Percentiles rank a stretch among this genome's conserved stretches.
phyloP scores from a whole-genome alignment of 2,329 filamentous ascomycete genomes.

The Diaporthe amygdali region DNA sequence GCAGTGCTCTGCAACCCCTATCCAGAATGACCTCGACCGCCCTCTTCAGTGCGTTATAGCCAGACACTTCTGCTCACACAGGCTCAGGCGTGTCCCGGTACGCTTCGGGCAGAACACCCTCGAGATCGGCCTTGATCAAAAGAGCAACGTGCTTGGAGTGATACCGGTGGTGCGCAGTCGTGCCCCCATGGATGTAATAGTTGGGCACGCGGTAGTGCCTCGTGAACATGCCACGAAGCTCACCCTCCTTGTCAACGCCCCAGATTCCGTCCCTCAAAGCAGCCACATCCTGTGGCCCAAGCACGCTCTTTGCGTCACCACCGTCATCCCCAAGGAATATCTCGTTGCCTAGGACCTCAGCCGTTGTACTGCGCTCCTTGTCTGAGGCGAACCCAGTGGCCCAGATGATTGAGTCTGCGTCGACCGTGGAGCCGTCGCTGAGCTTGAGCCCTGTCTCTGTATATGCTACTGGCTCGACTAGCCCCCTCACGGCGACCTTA shows the following conservation, averaged over 20 bases:
- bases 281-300: slow-evolving; percentile 36
- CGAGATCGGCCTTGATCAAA: slow-evolving; percentile 42
- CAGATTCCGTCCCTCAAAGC: slow-evolving; percentile 42
- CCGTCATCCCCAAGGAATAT: slow-evolving; percentile 27
- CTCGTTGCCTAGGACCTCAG: slow-evolving; percentile 31
- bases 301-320: slow-evolving; percentile 5
- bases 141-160: slow-evolving; percentile 37
- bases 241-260: slow-evolving; percentile 47
- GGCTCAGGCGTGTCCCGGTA: slow-evolving; percentile 33
- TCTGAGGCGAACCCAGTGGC: slow-evolving; percentile 44
- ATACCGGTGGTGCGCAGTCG: slow-evolving; percentile 39
- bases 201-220: slow-evolving; percentile 38
- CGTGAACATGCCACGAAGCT: slow-evolving; percentile 47
- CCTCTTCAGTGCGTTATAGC: too few relatives aligned
- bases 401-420: slow-evolving; percentile 45
- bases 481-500: slow-evolving; percentile 35
- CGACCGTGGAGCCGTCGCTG: slow-evolving; percentile 38
- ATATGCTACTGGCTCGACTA: slow-evolving; percentile 37
- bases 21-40: too few relatives aligned
- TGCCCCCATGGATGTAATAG: slow-evolving; percentile 41
- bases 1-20: too few relatives aligned
- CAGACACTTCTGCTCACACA: neutral
- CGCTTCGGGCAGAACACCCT: slow-evolving; percentile 40
- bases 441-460: slow-evolving; percentile 38
- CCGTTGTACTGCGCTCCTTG: slow-evolving; percentile 34